Conservation (phyloP, 192 early-diverging fungal species). For the Umbelopsis ramanniana region DNA sequence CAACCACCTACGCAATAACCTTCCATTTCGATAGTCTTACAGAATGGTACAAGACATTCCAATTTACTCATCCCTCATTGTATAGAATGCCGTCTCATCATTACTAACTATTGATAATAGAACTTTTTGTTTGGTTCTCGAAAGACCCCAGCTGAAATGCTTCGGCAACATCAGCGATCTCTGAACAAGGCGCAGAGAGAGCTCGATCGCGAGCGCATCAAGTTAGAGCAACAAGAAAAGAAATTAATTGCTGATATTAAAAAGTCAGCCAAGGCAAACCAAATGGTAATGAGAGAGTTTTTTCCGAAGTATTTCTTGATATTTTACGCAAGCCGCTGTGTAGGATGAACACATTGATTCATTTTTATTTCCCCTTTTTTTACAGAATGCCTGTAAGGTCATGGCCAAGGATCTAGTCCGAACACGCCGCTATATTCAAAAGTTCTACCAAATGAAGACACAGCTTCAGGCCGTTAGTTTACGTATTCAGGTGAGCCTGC, state of each 20-base stretch:
- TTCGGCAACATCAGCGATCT: slow-evolving; percentile 90
- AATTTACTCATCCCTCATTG: too few species aligned
- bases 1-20: slow-evolving; percentile 7
- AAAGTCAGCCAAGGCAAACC: slow-evolving; percentile 86
- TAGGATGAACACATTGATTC: neutral
- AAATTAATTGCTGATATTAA: slow-evolving; percentile 94
- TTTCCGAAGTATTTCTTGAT: neutral
- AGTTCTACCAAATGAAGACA: slow-evolving; percentile 96
- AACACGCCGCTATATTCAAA: slow-evolving; percentile 90
- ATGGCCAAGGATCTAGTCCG: slow-evolving; percentile 99
- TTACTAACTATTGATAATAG: slow-evolving; percentile 15
- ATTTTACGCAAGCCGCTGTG: neutral
- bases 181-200: slow-evolving; percentile 90
- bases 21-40: slow-evolving; percentile 4
- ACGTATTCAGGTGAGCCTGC: slow-evolving; percentile 73
- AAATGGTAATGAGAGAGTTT: slow-evolving; percentile 66
- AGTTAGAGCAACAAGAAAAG: slow-evolving; percentile 95
- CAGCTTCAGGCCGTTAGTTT: slow-evolving; percentile 92
- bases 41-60: neutral
- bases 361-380: slow-evolving; percentile 27
- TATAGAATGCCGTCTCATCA: too few species aligned
- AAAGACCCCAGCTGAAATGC: slow-evolving; percentile 88
- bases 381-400: slow-evolving; percentile 82
- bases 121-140: slow-evolving; percentile 76
- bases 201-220: slow-evolving; percentile 85